Evolutionary conservation across 495 filamentous ascomycete species (phyloP).

Genomic region (Penicillium psychrofluorescens): DNA sequence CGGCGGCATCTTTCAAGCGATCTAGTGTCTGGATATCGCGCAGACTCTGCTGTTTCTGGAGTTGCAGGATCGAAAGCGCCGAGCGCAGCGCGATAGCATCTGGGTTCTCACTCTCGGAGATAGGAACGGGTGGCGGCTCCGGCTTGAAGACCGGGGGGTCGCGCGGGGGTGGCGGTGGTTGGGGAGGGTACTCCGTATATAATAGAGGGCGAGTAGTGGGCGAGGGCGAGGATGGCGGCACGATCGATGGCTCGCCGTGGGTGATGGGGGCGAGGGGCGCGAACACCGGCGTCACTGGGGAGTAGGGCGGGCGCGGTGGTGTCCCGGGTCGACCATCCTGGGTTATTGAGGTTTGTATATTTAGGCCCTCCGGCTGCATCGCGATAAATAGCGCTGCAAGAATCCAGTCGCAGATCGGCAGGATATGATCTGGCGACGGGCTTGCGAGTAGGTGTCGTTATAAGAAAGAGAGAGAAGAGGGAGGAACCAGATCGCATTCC

Average conservation of each 20-base stretch:
- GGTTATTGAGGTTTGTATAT: background rate
- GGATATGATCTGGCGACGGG: no score
- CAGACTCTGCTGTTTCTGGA: slow-evolving; percentile 70
- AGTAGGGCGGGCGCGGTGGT: slow-evolving; percentile 40
- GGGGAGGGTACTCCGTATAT: slow-evolving; percentile 3
- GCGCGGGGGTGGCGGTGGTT: slow-evolving; percentile 9
- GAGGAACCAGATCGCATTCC: no score
- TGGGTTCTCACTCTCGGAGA: slow-evolving; percentile 70
- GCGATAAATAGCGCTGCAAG: background rate
- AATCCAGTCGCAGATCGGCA: no score
- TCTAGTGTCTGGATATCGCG: slow-evolving; percentile 61
- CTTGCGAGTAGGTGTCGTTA: no score
- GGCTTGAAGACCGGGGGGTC: slow-evolving; percentile 23
- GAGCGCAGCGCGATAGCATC: slow-evolving; percentile 78
- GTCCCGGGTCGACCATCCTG: slow-evolving; percentile 27
- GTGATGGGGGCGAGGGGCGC: slow-evolving; percentile 31
- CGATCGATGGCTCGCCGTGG: slow-evolving; percentile 22
- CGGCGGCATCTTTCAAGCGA: slow-evolving; percentile 54
- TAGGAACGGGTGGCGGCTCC: slow-evolving; percentile 53
- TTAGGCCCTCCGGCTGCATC: slow-evolving; percentile 1
- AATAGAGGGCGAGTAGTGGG: slow-evolving; percentile 15
- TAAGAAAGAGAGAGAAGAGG: no score
- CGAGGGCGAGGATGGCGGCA: slow-evolving; percentile 28
- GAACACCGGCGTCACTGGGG: slow-evolving; percentile 40
- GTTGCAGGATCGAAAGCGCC: slow-evolving; percentile 72